Base-by-base conservation (phyloP, 441 rosid genomes). In the Euphorbia celastroides region DNA sequence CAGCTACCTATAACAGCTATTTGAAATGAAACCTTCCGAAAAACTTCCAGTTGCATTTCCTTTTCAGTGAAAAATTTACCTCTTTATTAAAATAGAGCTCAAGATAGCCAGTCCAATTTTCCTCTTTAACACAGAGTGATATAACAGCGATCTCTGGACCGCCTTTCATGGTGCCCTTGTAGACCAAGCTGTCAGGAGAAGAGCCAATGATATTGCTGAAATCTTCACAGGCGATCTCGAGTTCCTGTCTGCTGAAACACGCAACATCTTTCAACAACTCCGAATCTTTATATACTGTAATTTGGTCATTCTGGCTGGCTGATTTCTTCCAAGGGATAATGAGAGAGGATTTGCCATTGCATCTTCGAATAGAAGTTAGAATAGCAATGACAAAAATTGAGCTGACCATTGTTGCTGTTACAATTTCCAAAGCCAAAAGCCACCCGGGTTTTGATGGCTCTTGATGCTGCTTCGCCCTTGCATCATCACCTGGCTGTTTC, bases 301-400 rank as follows among this genome's bases (percentile, higher is more conserved):
- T 46, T 44, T 88, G 85, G 17, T 88, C 98, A 82, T 92, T 92
- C 77, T 83, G 89, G 52, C 93, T 89, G 2, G 82, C 77, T 12
- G 96, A 92, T 85, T 94, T 94, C 82, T 92, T 94, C 99, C 98
- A 89, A 57, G 99, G 98, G 65, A 92, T 92, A 72, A 94, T 92
- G 70, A 89, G 77, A 63, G 98, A 86, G 12, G 98, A 66, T 74
- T 87, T 89, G 83, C 74, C 77, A 26, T 86, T 90, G 83, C 88
- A 94, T 75, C 86, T 88, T 66, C 73, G 87, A 50, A 88, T 41
- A 67, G 86, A 89, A 22, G 92, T 84, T 74, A 89, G 65, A 66
- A 86, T 57, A 66, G 84, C 96, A 46, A 92, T 60, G 14, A 92
- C 74, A 74, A 85, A 55, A 55, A 94, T 72, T 67, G 83, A 81